Percentiles rank a stretch among this genome's conserved stretches.
These are phyloP conservation scores for Blepharisma undulans DNA, from an alignment of 169 alveolate species.

Conservation along the genomic window DNA sequence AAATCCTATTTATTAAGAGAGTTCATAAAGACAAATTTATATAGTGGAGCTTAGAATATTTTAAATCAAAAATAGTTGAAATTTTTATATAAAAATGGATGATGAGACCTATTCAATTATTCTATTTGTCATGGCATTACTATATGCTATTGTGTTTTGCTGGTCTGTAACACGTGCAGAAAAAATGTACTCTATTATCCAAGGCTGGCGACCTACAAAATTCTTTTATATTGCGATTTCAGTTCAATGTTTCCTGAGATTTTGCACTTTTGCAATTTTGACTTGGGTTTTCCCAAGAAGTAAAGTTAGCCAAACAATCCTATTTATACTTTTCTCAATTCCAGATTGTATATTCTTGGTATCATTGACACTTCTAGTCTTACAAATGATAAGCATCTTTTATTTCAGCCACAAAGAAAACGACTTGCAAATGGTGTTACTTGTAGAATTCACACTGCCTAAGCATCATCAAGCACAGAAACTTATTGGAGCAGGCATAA, in stretches of 20 bases:
- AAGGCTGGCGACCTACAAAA: not conserved
- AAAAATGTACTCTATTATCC: not conserved
- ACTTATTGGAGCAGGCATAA: not conserved
- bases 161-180: not conserved
- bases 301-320: not conserved
- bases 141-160: not conserved
- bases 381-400: not conserved
- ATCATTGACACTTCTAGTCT: not conserved
- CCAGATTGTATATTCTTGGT: conserved; percentile 5
- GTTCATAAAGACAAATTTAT: not conserved
- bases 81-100: not conserved
- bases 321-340: not conserved
- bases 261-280: not conserved
- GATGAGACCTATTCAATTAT: not conserved
- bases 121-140: not conserved
- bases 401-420: conserved; percentile 14
- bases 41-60: no score
- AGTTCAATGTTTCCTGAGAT: not conserved
- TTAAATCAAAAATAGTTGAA: not conserved
- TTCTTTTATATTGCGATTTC: not conserved
- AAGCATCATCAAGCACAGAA: not conserved
- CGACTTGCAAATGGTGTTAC: not conserved
- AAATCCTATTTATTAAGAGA: not conserved
- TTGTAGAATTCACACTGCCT: not conserved
- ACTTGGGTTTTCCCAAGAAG: not conserved